Percentiles rank a stretch among this genome's conserved stretches.
phyloP scores from a whole-genome alignment of 108 stramenopile genomes.

The Skeletonema marinoi region DNA sequence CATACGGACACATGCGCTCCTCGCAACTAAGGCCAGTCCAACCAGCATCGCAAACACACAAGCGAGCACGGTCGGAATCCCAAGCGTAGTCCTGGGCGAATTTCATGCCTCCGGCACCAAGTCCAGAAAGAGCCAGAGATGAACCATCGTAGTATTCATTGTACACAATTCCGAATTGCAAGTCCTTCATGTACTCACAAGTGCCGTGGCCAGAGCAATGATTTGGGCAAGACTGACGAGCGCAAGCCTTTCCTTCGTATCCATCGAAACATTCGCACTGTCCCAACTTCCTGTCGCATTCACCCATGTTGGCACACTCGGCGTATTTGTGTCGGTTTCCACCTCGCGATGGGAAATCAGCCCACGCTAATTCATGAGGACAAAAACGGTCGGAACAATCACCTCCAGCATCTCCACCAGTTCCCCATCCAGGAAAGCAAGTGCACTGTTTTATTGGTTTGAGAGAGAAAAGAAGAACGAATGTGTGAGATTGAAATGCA shows the following conservation, averaged over 20 bases:
- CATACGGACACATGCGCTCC: constrained; percentile 69
- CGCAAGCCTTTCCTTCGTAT: constrained; percentile 65
- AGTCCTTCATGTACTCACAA: constrained; percentile 63
- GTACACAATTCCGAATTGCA: constrained; percentile 51
- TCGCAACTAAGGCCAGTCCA: constrained; percentile 73
- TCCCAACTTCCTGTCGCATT: constrained; percentile 57
- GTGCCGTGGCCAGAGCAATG: constrained; percentile 66
- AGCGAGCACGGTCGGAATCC: constrained; percentile 71
- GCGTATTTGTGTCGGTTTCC: constrained; percentile 61
- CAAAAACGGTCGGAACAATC: constrained; percentile 80
- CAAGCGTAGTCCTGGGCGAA: constrained; percentile 38
- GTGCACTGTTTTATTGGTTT: constrained; percentile 44
- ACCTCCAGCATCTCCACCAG: constrained; percentile 55
- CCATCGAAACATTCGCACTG: constrained; percentile 65
- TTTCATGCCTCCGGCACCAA: constrained; percentile 49
- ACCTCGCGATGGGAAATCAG: constrained; percentile 28
- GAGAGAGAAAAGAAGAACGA: neutral
- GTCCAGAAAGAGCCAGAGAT: constrained; percentile 40
- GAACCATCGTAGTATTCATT: constrained; percentile 60
- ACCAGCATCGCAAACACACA: constrained; percentile 74
- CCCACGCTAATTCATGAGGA: constrained; percentile 59
- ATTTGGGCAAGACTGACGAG: constrained; percentile 54
- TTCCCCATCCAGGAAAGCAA: constrained; percentile 80
- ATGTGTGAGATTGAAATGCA: neutral
- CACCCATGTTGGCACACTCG: constrained; percentile 77